Conservation (phyloP, 2,329 filamentous ascomycete genomes). For the Neodidymelliopsis sp. region DNA sequence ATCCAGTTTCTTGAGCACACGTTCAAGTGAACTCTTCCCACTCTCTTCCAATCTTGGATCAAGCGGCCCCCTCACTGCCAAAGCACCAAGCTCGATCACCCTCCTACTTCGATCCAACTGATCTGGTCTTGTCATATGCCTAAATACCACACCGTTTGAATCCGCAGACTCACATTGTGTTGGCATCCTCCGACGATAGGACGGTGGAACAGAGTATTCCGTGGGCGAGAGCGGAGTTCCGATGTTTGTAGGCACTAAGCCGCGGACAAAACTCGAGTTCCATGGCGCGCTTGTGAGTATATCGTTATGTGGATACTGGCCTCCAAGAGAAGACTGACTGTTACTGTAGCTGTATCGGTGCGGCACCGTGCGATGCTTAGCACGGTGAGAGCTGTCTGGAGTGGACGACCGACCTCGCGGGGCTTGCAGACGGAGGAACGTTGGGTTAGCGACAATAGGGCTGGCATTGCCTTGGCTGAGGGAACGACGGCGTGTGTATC, state of each 20-base stretch:
- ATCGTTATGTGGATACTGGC: not conserved
- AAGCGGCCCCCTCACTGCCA: conserved; percentile 25
- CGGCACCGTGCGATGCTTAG: not conserved
- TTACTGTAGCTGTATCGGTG: not conserved
- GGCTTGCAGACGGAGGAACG: conserved; percentile 33
- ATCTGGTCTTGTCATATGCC: conserved; percentile 31
- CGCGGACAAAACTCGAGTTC: conserved; percentile 5
- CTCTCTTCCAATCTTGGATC: conserved; percentile 5
- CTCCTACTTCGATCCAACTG: conserved; percentile 28
- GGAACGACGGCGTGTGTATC: conserved; percentile 37
- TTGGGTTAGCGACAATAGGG: conserved; percentile 25
- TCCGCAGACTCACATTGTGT: too few species aligned
- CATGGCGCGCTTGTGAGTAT: conserved; percentile 18
- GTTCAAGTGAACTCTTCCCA: too few species aligned
- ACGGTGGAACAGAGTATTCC: not conserved
- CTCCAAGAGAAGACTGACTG: not conserved
- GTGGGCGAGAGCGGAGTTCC: conserved; percentile 21
- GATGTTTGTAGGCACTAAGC: conserved; percentile 21
- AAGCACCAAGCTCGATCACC: conserved; percentile 43
- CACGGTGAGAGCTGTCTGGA: conserved; percentile 12
- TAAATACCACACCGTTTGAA: conserved; percentile 10
- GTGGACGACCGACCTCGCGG: conserved; percentile 17
- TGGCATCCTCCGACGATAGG: not conserved
- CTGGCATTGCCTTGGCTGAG: conserved; percentile 36
- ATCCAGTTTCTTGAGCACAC: conserved; percentile 23